Base-by-base conservation (phyloP, 2,329 filamentous ascomycete genomes). In the Xenoacremonium recifei region DNA sequence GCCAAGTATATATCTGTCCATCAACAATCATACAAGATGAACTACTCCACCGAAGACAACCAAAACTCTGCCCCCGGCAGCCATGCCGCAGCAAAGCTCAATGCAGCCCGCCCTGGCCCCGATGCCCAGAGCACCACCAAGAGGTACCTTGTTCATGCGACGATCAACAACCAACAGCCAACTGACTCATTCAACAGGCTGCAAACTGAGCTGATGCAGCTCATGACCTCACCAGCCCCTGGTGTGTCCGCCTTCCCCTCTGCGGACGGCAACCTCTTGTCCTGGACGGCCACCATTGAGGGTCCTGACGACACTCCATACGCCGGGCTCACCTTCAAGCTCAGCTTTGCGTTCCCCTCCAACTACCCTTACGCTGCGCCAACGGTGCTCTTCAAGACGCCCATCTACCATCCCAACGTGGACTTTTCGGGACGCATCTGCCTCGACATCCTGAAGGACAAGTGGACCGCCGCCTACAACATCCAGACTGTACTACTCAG, bases 371-470 rank as follows among this genome's bases (percentile, higher is more conserved):
- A 96, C 66, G 80, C 85, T 2, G 82, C 93, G 17, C 93, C 93
- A 1, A 89, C 86, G 3, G 93, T 99, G 15, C 79, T 96, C 45
- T 99, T 96, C 82, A 95, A 91, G 75, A 99, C 95, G 6, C 93
- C 93, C 27, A 96, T 99, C 70, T 99, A 97, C 76, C 93, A 99
- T 68, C 93, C 93, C 40, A 99, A 99, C 59, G 89, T 99, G 57
- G 93, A 99, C 71, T 96, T 99, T 72, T 91, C 87, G 4, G 93
- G 93, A 30, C 82, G 93, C 42, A 99, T 99, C 68, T 99, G 93
- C 67, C 77, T 99, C 47, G 95, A 99, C 62, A 99, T 99, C 55
- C 77, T 99, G 52, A 97, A 96, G 77, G 93, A 97, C 68, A 96
- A 96, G 73, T 99, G 93, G 93, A 96, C 90, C 45, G 90, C 93